Conservation (phyloP, 2,329 filamentous ascomycete genomes). For the Neofusicoccum kwambonambiense region DNA sequence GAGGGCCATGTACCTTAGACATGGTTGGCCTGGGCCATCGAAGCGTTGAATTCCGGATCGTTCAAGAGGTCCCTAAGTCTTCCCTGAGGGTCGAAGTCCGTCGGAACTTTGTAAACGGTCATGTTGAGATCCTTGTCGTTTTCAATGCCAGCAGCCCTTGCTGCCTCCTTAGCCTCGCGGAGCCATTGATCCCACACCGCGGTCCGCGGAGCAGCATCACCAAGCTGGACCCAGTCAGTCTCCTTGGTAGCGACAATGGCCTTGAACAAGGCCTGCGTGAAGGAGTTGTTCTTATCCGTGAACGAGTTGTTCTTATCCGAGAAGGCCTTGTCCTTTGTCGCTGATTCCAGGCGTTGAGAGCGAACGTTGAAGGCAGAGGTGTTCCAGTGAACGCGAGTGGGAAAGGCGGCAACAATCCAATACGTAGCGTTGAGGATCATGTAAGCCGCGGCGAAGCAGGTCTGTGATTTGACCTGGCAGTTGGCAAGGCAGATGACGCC, state of each 20-base stretch:
- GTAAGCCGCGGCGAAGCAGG: slow-evolving; percentile 51
- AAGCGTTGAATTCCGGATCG: slow-evolving; percentile 10
- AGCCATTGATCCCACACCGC: slow-evolving; percentile 45
- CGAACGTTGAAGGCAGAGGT: slow-evolving; percentile 43
- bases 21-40: not conserved
- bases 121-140: slow-evolving; percentile 10
- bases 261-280: slow-evolving; percentile 51
- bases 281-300: slow-evolving; percentile 30
- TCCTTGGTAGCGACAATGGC: slow-evolving; percentile 47
- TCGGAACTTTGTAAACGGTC: slow-evolving; percentile 34
- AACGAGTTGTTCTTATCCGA: slow-evolving; percentile 27
- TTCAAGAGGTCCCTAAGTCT: slow-evolving; percentile 25
- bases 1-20: not conserved
- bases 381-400: slow-evolving; percentile 49
- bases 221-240: slow-evolving; percentile 43
- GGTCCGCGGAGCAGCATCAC: slow-evolving; percentile 44
- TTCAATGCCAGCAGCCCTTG: slow-evolving; percentile 1
- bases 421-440: slow-evolving; percentile 51
- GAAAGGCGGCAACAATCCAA: slow-evolving; percentile 52
- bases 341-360: not conserved
- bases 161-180: slow-evolving; percentile 29
- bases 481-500: slow-evolving; percentile 54
- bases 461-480: slow-evolving; percentile 47
- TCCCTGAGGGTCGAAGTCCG: slow-evolving; percentile 32
- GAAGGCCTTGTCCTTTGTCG: slow-evolving; percentile 26